Base-by-base conservation (phyloP, 148 eudicot species). In the Hydrangea macrophylla region DNA sequence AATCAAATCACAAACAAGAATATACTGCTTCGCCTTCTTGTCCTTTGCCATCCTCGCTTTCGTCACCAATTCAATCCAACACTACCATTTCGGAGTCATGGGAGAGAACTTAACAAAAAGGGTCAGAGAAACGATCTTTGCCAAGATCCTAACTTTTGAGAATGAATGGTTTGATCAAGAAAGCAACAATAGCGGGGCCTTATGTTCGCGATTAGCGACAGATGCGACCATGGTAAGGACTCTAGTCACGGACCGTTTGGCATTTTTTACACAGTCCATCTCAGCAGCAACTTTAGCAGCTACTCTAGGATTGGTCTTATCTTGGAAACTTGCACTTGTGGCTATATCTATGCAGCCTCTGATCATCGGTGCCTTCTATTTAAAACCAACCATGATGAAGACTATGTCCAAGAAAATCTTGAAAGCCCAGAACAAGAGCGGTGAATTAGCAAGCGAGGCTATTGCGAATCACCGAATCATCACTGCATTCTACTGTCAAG, bases 81-180 rank as follows among this genome's bases (percentile, higher is more conserved):
- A 74, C 27, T 67, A 74, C 51, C 5, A 61, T 31, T 74, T 67
- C 18, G 77, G 57, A 39, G 20, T 53, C 2, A 68, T 44, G 56
- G 77, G 72, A 11, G 77, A 74, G 60, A 17, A 55, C 33, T 30
- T 74, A 20, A 67, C 68, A 18, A 74, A 67, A 50, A 60, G 20
- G 56, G 55, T 74, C 13, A 37, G 72, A 45, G 71, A 61, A 59
- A 28, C n/a, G 7, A 42, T 58, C 32, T 51, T 67, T 20, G 51
- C 48, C 12, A 67, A 74, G 28, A 60, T 68, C 9, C 11, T 74
- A 35, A 67, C 72, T 1, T 74, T 67, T 60, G 77, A 74, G 62
- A 54, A 53, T 33, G 77, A 62, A 33, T 67, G 72, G 72, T 74
- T 74, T 60, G 77, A 74, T 22, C 60, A 67, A 60, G 72, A 60